A percentile compares a stretch with the other conserved stretches of the same genome.
These are phyloP conservation scores for Cornus florida DNA, from an alignment of 148 eudicot species.

Conservation along the genomic window DNA sequence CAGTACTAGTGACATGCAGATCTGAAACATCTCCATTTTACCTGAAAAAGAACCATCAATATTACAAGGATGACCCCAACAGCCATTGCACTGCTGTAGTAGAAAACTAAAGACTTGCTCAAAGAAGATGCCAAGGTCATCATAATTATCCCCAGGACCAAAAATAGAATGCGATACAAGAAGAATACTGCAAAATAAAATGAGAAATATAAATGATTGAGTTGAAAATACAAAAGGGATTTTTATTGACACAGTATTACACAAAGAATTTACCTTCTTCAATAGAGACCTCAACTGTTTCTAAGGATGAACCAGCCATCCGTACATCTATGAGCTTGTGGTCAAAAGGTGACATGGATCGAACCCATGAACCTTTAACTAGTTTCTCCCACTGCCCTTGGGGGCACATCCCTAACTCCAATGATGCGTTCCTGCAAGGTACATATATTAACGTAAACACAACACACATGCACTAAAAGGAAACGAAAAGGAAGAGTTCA, in stretches of 20 bases:
- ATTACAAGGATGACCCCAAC: conserved; percentile 81
- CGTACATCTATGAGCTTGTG: conserved; percentile 74
- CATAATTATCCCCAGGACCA: conserved; percentile 59
- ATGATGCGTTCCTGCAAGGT: conserved; percentile 68
- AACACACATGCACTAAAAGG: not conserved
- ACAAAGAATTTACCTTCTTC: conserved; percentile 60
- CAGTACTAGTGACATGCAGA: not conserved
- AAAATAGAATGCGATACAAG: conserved; percentile 60
- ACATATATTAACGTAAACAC: not conserved
- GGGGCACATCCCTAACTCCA: conserved; percentile 88
- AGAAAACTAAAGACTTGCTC: conserved; percentile 81
- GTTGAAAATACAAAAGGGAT: not conserved
- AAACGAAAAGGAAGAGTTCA: not conserved
- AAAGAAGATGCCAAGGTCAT: conserved; percentile 59
- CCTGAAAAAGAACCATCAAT: conserved; percentile 90
- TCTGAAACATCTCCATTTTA: conserved; percentile 11
- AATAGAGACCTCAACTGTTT: conserved; percentile 49
- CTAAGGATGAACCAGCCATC: conserved; percentile 44
- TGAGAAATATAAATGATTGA: not conserved
- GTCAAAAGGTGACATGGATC: conserved; percentile 89
- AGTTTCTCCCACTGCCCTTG: conserved; percentile 77
- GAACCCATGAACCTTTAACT: conserved; percentile 63
- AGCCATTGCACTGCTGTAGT: conserved; percentile 92
- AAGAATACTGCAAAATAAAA: conserved; percentile 59
- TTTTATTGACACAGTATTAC: not conserved